Percentiles rank a stretch among this genome's conserved stretches.
These are phyloP conservation scores for Orbilia ellipsospora DNA, from an alignment of 2,329 filamentous ascomycete genomes.

Conservation along the genomic window DNA sequence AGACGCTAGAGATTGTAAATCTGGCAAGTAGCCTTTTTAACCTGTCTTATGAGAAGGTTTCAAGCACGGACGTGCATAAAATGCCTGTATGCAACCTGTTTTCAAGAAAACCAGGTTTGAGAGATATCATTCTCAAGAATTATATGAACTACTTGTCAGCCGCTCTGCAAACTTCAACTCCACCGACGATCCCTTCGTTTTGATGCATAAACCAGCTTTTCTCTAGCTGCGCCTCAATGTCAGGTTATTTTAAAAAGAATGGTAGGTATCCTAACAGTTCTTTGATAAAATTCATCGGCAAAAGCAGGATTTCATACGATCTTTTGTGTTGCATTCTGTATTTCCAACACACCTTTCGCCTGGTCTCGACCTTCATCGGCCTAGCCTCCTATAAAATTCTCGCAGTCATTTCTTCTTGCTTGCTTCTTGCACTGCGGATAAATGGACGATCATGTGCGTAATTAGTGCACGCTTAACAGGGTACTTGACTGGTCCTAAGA, in stretches of 20 bases:
- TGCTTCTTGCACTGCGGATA: slow-evolving; percentile 5
- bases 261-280: not conserved
- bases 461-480: slow-evolving; percentile 11
- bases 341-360: slow-evolving; percentile 51
- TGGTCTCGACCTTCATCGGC: slow-evolving; percentile 23
- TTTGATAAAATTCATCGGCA: no score
- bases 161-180: not conserved
- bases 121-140: no score
- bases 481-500: not conserved
- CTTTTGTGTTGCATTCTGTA: slow-evolving; percentile 56
- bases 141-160: no score
- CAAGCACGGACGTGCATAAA: not conserved
- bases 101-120: not conserved
- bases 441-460: slow-evolving; percentile 29
- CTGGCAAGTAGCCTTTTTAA: not conserved
- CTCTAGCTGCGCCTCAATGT: slow-evolving; percentile 7
- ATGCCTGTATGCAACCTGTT: slow-evolving; percentile 2
- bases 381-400: slow-evolving; percentile 7
- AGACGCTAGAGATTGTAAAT: slow-evolving; percentile 1
- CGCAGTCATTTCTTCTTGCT: not conserved
- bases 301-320: slow-evolving; percentile 19
- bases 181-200: slow-evolving; percentile 32
- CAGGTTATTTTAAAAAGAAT: slow-evolving; percentile 13
- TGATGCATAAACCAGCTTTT: slow-evolving; percentile 13
- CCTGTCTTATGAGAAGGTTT: not conserved